A percentile compares a stretch with the other conserved stretches of the same genome.
phyloP scores from a whole-genome alignment of 306 rosid species.

The Cicer cuneatum region DNA sequence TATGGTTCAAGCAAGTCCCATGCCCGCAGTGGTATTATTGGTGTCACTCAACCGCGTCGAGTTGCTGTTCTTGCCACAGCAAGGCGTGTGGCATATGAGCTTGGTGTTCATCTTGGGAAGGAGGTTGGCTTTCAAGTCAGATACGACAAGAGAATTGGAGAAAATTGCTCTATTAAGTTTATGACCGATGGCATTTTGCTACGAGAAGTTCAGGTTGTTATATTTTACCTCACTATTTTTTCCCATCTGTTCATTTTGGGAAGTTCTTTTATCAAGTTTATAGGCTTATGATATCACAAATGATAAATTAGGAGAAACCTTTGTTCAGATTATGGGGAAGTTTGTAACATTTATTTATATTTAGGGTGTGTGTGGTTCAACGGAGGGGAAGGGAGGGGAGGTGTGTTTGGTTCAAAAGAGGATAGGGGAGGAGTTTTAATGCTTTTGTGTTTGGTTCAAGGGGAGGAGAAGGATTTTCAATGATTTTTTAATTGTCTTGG shows the following conservation, averaged over 20 bases:
- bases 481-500: no score
- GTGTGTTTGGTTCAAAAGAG: no score
- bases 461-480: no score
- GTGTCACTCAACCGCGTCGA: constrained; percentile 96
- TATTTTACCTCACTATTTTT: constrained; percentile 27
- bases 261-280: constrained; percentile 15
- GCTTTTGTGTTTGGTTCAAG: no score
- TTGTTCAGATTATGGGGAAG: constrained; percentile 20
- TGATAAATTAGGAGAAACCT: constrained; percentile 21
- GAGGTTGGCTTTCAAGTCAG: constrained; percentile 95
- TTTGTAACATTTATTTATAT: constrained; percentile 24
- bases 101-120: constrained; percentile 77
- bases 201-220: constrained; percentile 88
- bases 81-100: constrained; percentile 90
- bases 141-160: constrained; percentile 86
- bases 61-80: constrained; percentile 96
- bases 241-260: constrained; percentile 10
- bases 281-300: constrained; percentile 6
- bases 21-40: constrained; percentile 67
- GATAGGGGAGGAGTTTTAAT: no score
- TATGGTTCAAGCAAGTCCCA: constrained; percentile 69
- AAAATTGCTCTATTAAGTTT: constrained; percentile 82
- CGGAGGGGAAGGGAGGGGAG: no score
- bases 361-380: no score
- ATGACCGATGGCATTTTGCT: constrained; percentile 98